phyloP scores from a whole-genome alignment of 148 eudicot species.

The Chenopodium formosanum region DNA sequence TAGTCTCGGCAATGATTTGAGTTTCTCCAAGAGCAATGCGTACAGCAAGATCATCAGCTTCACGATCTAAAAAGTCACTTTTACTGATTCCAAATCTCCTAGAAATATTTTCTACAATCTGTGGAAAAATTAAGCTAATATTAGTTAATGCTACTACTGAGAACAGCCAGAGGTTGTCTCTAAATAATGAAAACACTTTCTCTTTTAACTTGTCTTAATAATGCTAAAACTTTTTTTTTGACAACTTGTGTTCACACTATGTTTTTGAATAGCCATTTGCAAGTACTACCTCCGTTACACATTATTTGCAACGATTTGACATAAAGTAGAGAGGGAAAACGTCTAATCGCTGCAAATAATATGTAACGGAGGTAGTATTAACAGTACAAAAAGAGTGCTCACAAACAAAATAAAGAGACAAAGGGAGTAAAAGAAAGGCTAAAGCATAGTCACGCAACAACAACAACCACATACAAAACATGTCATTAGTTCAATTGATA shows the following conservation, averaged over 20 bases:
- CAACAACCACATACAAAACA: background rate
- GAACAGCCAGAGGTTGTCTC: background rate
- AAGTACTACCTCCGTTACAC: no score
- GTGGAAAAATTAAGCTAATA: conserved; percentile 17
- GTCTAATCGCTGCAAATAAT: no score
- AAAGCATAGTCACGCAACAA: no score
- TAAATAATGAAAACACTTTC: background rate
- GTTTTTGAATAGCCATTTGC: no score
- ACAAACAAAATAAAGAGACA: no score
- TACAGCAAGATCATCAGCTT: conserved; percentile 87
- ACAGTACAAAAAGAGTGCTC: no score
- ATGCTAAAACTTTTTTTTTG: background rate
- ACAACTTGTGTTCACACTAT: background rate
- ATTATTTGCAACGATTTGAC: no score
- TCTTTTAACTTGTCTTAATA: background rate
- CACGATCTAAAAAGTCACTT: conserved; percentile 76
- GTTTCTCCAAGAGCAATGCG: conserved; percentile 92
- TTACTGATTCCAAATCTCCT: conserved; percentile 81
- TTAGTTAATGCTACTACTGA: background rate
- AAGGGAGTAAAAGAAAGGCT: no score
- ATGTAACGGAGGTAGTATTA: no score
- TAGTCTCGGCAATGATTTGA: conserved; percentile 88
- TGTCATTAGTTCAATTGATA: background rate
- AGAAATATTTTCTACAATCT: conserved; percentile 90
- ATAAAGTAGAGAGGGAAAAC: no score